Evolutionary conservation across 2,329 filamentous ascomycete species (phyloP), one percentile per base, ranked within the genome.

Genomic region (Torrubiella hemipterigena): DNA sequence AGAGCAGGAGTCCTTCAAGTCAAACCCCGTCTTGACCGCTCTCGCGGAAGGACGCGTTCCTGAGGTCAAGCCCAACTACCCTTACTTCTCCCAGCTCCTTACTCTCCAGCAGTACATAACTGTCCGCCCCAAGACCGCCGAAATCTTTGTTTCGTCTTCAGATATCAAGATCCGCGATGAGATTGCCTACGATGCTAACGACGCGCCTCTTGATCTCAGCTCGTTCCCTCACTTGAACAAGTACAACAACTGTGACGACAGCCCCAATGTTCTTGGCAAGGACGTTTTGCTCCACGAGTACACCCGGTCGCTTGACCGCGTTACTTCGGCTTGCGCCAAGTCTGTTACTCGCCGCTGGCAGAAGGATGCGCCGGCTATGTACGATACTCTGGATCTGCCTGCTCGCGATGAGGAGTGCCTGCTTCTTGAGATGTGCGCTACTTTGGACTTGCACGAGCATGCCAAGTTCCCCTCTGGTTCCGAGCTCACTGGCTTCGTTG

Each of bases 361-460:
- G 38, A 59, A 63, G 31, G 62, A 64, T 29, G 75, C 75, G 34
- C 70, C 73, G 1, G 61, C 65, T 31, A 62, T 78, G 37, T 59
- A 65, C 39, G 60, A 67, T 30, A 59, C 63, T 21, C 60, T 77
- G 4, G 58, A 68, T 32, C 51, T 61, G 3, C 56, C 63, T 8
- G 51, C 58, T 3, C 56, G 63, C 8, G 62, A 69, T 19, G 60
- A 72, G 40, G 57, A 63, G 15, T 65, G 65, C 22, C 69, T 72
- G 36, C 65, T 77, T 21, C 56, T 78, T 38, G 72, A 78, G 52
- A 72, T 77, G 58, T 71, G 75, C 38, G 63, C 69, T 5, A 70
- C 70, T 1, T 59, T 79, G 6, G 66, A 75, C 38, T 51, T 77
- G 3, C 68, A 73, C 45, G 61, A 72, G 38, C 65, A 65, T 27